Base-by-base conservation (phyloP, 805 yeast species). In the Pichia ethanolica region DNA sequence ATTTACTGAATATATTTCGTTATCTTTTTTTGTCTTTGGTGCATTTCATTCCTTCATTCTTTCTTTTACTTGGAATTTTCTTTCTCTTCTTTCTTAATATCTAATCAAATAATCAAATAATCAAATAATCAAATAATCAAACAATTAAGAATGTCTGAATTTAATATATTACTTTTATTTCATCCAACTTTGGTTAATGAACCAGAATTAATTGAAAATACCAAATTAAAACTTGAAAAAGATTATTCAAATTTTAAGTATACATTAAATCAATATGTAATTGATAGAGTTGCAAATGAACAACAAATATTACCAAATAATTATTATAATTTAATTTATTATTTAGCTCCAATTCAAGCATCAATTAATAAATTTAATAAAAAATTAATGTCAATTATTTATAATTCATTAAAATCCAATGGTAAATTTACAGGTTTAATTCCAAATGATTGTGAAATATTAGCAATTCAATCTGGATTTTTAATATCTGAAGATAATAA, bases 161-260 rank as follows among this genome's bases (percentile, higher is more conserved):
- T 12, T 11, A 37, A 49, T 30, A 58, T 64, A 25, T 65, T 82
- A 48, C 64, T 82, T 30, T 68, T 83, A 45, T 71, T 83, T 47
- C 89, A 83, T 59, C 89, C 89, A 20, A 82, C 86, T 7, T 73
- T 78, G 44, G 86, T 82, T 11, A 77, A 83, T 0, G 73, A 75
- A 38, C 83, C 81, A 41, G 68, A 62, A 5, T 47, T 67, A 20
- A 78, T 82, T 20, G 73, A 68, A 43, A 37, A 53, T 1, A 63
- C 68, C 39, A 78, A 79, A 62, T 51, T 53, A 12, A 51, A 57
- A 14, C 59, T 74, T 38, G 45, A 50, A 14, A 30, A 46, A 5
- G 54, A 65, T 35, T 56, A 56, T 44, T 65, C 71, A 5, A 63
- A 61, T 30, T 59, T 70, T 8, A 58, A 53, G 28, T 20, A 20